Conservation (phyloP, 805 yeast genomes). For the Kluyveromyces aestuarii region DNA sequence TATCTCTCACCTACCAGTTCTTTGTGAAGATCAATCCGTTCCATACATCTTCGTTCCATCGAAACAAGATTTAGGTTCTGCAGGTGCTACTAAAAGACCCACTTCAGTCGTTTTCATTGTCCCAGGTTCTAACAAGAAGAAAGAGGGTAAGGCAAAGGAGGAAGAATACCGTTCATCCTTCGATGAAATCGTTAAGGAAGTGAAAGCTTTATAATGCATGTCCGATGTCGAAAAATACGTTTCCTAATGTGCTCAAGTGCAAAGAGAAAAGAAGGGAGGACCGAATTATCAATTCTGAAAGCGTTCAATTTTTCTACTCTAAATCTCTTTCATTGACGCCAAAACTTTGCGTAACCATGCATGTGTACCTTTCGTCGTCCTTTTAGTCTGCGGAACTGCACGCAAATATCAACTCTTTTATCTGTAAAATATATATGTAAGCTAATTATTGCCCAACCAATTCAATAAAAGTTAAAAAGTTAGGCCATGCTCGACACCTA, state of each 20-base stretch:
- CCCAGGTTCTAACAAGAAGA: slow-evolving; percentile 88
- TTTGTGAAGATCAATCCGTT: slow-evolving; percentile 89
- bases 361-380: background rate
- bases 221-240: background rate
- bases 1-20: slow-evolving; percentile 92
- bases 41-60: slow-evolving; percentile 94
- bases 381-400: background rate
- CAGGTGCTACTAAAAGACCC: slow-evolving; percentile 98
- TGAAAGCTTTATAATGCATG: slow-evolving; percentile 29
- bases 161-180: slow-evolving; percentile 86
- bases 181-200: slow-evolving; percentile 93
- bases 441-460: background rate
- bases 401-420: background rate
- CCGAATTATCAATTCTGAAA: background rate
- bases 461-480: background rate
- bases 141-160: slow-evolving; percentile 56
- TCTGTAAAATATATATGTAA: background rate
- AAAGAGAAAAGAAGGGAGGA: background rate
- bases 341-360: background rate
- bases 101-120: slow-evolving; percentile 96
- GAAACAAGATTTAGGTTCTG: slow-evolving; percentile 96
- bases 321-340: background rate
- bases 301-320: background rate
- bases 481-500: too few relatives aligned
- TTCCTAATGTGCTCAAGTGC: background rate